Evolutionary conservation across 768 basidiomycete species (phyloP), one percentile per base, ranked within the genome.

Genomic region (button mushroom (Agaricus bisporus)): DNA sequence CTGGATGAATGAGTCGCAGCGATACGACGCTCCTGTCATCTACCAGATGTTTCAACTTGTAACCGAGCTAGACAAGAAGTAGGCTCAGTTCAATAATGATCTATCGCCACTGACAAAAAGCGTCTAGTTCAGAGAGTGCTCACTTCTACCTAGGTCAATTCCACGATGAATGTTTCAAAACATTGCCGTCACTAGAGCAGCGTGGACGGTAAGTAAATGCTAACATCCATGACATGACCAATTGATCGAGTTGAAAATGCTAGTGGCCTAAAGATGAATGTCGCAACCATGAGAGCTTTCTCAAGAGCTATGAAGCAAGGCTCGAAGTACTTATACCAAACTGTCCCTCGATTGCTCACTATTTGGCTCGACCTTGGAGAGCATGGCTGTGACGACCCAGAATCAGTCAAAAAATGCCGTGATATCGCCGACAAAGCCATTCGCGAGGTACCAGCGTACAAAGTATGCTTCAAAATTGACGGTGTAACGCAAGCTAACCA

Each of bases 291-390:
- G 61, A 75, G 76, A 62, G 72, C 78, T 58, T 95, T 86, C 57
- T 73, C 77, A 2, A 81, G 75, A 56, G 87, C 94, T 1, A 82
- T 95, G 43, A 74, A 74, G 61, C 71, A 77, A 63, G 97, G 97
- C 15, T 91, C 94, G 36, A 99, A 99, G 73, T 97, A 88, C 66
- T 86, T 95, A 20, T 98, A 95, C 66, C 95, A 95, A 65, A 92
- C 93, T 0, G 83, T 99, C 56, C 95, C 97, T 0, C 84, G 97
- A 38, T 76, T 98, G 57, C 76, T 99, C 8, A 98, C 94, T 0
- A 81, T 99, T 28, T 99, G 95, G 94, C 71, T 98, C 47, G 94
- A 97, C 66, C 66, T 90, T 55, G 93, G 87, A n/a, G 93, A 93
- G 63, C 70, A 58, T 53, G 3, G 58, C 62, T 11, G 58, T 62